These are phyloP conservation scores for Tuber brumale DNA, from an alignment of 495 filamentous ascomycete species.

Conservation along the genomic window DNA sequence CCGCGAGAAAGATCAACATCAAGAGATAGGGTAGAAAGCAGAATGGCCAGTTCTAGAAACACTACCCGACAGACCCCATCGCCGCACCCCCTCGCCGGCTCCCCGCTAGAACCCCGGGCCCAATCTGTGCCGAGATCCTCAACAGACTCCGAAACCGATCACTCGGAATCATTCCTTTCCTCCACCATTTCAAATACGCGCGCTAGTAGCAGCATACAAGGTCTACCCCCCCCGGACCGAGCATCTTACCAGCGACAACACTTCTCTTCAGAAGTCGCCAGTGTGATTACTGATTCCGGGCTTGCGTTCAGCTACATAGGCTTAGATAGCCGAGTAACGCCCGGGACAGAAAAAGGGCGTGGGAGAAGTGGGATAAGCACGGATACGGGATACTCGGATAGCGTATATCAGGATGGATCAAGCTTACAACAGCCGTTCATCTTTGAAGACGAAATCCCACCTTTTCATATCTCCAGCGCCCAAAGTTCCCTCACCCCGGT, in stretches of 20 bases:
- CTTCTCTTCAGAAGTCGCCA: not conserved
- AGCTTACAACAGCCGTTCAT: not conserved
- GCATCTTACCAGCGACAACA: not conserved
- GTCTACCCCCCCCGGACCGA: not conserved
- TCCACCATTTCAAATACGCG: not conserved
- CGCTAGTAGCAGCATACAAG: not conserved
- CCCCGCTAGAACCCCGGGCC: slow-evolving; percentile 2
- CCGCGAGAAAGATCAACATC: slow-evolving; percentile 15
- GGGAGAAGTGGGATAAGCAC: slow-evolving; percentile 11
- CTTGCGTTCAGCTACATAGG: not conserved
- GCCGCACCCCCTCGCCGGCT: not conserved
- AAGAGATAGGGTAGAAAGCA: not conserved
- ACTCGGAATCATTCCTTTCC: slow-evolving; percentile 1
- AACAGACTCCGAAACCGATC: slow-evolving; percentile 3
- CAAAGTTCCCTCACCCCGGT: not conserved
- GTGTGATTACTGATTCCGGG: not conserved
- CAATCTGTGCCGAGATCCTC: not conserved
- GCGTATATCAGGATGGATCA: slow-evolving; percentile 25
- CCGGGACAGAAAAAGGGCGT: slow-evolving; percentile 3
- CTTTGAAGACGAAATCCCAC: slow-evolving; percentile 10
- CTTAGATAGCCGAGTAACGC: not conserved
- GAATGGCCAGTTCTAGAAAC: not conserved
- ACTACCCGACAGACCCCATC: not conserved
- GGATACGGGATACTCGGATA: slow-evolving; percentile 32
- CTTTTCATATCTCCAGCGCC: not conserved